Base-by-base conservation (phyloP, 371 early-diverging fungal species). In the Mucor mucedo region DNA sequence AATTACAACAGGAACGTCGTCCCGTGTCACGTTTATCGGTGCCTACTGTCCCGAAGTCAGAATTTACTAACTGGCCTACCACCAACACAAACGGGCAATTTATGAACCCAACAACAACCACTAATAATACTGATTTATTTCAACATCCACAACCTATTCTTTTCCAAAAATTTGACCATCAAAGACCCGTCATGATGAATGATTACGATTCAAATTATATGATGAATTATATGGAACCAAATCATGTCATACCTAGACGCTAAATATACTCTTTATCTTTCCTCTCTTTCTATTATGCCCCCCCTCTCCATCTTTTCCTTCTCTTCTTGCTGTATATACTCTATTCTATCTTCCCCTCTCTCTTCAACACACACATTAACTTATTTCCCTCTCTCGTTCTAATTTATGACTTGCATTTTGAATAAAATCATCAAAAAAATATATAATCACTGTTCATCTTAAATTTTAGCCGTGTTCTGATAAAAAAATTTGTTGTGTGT, bases 1-100 rank as follows among this genome's bases (percentile, higher is more conserved):
- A 21, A 21, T 21, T 21, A 21, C 21, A 21, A 21, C 21, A 21
- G 21, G 21, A 21, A 39, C 32, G n/a, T 35, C 27, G 52, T 52
- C 45, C 53, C 32, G 64, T 64, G 52, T 53, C 58, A 64, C 64
- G 39, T 13, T 38, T 53, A 53, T 64, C 64, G 64, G 64, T 53
- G 13, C 10, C 58, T 9, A 45, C 52, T 52, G 33, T 64, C n/a
- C 64, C 64, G 64, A 64, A 57, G 13, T 42, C 9, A 30, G 52
- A n/a, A 33, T 33, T n/a, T 58, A 54, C 58, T 64, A 45, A 50
- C 53, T 50, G 44, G 53, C 45, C 41, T 29, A 64, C 21, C 21
- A 4, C 39, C 47, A 47, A 38, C 58, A 11, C 0, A 45, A 14
- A 5, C 58, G 21, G 21, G 1, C 21, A 21, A 27, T 33, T 48